Conservation (phyloP, 257 asterid species). For the Solanum ossicruentum region DNA sequence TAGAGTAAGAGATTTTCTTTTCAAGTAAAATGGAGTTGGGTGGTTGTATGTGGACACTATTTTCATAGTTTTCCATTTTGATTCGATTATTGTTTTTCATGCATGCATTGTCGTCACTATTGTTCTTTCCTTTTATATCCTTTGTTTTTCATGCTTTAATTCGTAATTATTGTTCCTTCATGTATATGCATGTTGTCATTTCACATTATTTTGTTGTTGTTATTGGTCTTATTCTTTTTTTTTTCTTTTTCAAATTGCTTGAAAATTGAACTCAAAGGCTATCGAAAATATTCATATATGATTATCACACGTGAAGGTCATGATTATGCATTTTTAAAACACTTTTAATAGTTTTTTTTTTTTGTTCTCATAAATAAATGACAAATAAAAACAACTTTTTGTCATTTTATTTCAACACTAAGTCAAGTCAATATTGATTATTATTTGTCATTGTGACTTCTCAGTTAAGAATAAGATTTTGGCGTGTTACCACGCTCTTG, state of each 20-base stretch:
- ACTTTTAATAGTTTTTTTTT: too few relatives aligned
- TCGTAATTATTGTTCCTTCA: background rate
- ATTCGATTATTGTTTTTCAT: background rate
- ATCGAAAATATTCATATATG: too few relatives aligned
- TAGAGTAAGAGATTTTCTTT: background rate
- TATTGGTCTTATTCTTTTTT: background rate
- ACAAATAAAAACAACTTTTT: background rate
- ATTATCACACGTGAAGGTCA: too few relatives aligned
- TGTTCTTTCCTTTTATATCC: background rate
- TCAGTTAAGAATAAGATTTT: background rate
- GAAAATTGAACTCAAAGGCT: too few relatives aligned
- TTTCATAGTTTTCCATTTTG: background rate
- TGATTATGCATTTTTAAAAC: too few relatives aligned
- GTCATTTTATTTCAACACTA: background rate
- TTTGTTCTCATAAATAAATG: background rate
- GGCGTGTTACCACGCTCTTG: background rate
- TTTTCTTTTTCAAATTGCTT: background rate
- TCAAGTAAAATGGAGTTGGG: rapidly evolving
- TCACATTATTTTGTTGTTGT: background rate
- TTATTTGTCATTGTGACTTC: background rate
- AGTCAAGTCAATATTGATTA: background rate
- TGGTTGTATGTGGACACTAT: background rate
- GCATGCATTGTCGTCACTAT: background rate
- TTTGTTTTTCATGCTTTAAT: background rate
- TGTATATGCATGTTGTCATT: background rate